These are phyloP conservation scores for Taphrina communis DNA, from an alignment of 1,139 yeast genomes.

Conservation along the genomic window DNA sequence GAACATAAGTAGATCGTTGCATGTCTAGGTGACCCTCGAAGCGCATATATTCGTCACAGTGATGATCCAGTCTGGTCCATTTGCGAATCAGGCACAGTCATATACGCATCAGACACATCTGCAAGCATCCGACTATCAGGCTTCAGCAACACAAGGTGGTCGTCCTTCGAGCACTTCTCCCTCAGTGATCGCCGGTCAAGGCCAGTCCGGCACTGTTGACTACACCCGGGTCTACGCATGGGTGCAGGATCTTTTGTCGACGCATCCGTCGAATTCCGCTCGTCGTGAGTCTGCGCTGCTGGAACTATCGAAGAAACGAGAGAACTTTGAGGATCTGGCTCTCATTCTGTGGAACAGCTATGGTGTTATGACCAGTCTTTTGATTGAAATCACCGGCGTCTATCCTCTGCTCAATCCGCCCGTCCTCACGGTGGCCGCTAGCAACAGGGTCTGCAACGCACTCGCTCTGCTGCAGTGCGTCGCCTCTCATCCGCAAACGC, in stretches of 20 bases:
- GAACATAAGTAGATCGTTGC: background rate
- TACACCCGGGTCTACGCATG: conserved; percentile 88
- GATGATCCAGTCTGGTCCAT: conserved; percentile 40
- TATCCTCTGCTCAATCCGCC: conserved; percentile 92
- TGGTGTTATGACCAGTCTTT: conserved; percentile 86
- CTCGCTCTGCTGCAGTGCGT: conserved; percentile 93
- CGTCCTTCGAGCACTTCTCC: conserved; percentile 29
- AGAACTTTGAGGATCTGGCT: conserved; percentile 92
- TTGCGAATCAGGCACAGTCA: conserved; percentile 27
- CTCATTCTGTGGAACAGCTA: conserved; percentile 92
- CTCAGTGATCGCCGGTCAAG: background rate
- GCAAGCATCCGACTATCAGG: conserved; percentile 26
- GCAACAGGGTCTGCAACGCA: conserved; percentile 94
- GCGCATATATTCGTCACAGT: background rate
- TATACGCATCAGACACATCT: conserved; percentile 39
- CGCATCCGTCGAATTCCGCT: conserved; percentile 32
- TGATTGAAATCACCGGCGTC: conserved; percentile 87
- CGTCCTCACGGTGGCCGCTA: conserved; percentile 78
- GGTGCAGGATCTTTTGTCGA: conserved; percentile 76
- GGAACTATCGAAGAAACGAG: conserved; percentile 91
- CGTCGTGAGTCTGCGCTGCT: conserved; percentile 83
- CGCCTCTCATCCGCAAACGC: conserved; percentile 90
- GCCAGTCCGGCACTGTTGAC: conserved; percentile 51
- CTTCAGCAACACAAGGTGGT: conserved; percentile 12
- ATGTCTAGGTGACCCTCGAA: background rate